Evolutionary conservation across 75 land plant species (phyloP), one percentile per base, ranked within the genome.

Genomic region (Cunninghamia lanceolata): DNA sequence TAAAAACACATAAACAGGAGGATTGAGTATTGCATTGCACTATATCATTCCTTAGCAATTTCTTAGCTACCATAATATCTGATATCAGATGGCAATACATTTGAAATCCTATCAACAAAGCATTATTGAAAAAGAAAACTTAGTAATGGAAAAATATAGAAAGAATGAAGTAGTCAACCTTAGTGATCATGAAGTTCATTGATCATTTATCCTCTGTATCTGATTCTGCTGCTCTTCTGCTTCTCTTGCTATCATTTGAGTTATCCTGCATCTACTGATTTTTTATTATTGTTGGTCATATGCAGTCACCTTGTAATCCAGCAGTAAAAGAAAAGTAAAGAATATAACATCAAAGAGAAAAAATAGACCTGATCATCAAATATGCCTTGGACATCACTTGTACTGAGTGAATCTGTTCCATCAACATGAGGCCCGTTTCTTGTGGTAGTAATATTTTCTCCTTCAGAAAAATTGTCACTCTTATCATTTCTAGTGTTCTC

Each of bases 361-460:
- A 79, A 4, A 46, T 45, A 21, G 11, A 80, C 50, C 84, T 86
- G 87, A 70, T 84, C 50, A 21, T 90, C 86, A 88, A 92, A 90
- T 84, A 93, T 84, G 56, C 88, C 93, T 32, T 87, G 92, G 38
- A 82, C 19, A 77, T 90, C 93, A 35, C 88, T 76, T 25, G 87
- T 85, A 0, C 70, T 87, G 36, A 89, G 77, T 2, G 93, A 90
- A 42, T 93, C 91, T 8, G 93, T 90, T 38, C 93, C 94, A 86
- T 92, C 92, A 10, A 94, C 91, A 82, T 88, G n/a, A 71, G 91
- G 91, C 43, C 83, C 86, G 17, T 63, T 53, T 47, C 83, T 17
- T 54, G 83, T 54, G 52, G n/a, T 80, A 32, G 79, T 9, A 78
- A 53, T 83, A 0, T 45, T 50, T 15, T 70, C 86, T 0, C 83